These are phyloP conservation scores for Agastache rugosa DNA, from an alignment of 257 asterid species.

Conservation along the genomic window DNA sequence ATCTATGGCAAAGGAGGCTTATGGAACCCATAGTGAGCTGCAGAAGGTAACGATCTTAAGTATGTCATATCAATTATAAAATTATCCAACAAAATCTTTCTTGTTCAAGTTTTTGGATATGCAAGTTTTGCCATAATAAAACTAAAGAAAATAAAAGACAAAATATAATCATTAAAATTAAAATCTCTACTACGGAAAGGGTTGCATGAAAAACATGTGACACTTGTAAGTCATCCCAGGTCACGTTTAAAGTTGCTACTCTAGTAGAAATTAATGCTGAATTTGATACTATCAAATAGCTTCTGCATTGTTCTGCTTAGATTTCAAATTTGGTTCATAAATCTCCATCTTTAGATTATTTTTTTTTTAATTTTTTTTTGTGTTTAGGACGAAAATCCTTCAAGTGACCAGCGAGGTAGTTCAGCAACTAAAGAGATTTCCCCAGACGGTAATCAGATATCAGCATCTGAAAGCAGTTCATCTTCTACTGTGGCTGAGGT, in stretches of 20 bases:
- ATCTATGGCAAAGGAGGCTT: conserved; percentile 49
- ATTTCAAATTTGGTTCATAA: conserved; percentile 28
- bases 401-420: conserved; percentile 49
- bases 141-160: conserved; percentile 11
- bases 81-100: conserved; percentile 19
- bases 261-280: conserved; percentile 2
- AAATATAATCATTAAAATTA: not conserved
- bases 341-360: conserved; percentile 27
- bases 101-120: conserved; percentile 28
- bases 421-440: conserved; percentile 48
- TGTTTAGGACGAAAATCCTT: conserved; percentile 62
- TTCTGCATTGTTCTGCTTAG: conserved; percentile 17
- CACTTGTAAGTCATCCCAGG: not conserved
- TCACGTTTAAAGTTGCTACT: conserved; percentile 17
- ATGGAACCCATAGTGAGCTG: conserved; percentile 52
- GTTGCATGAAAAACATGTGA: conserved; percentile 1
- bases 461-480: conserved; percentile 62
- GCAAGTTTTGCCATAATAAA: conserved; percentile 15
- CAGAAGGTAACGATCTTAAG: conserved; percentile 55
- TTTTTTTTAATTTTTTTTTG: conserved; percentile 7
- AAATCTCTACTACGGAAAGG: conserved; percentile 9
- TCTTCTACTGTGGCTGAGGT: conserved; percentile 67
- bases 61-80: conserved; percentile 20
- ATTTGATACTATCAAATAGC: not conserved
- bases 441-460: conserved; percentile 49